phyloP scores from a whole-genome alignment of 129 eudicot genomes.

The Chrysanthemum seticuspe region DNA sequence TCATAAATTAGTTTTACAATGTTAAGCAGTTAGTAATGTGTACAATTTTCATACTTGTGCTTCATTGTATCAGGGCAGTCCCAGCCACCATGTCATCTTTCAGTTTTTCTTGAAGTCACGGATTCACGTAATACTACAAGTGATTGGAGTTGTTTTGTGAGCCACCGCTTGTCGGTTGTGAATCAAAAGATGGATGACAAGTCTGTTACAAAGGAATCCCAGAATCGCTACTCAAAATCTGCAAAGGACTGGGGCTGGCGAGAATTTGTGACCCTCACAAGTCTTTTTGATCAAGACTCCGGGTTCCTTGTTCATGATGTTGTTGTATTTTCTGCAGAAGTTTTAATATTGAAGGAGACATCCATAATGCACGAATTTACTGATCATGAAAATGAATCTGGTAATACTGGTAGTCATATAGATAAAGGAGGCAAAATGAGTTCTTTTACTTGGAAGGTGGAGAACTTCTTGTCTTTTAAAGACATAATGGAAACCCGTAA shows the following conservation, averaged over 20 bases:
- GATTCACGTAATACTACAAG: conserved; percentile 85
- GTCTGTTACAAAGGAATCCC: conserved; percentile 92
- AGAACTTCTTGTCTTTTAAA: conserved; percentile 91
- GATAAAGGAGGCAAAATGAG: conserved; percentile 59
- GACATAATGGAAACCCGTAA: conserved; percentile 99
- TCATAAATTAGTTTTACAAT: too few relatives aligned
- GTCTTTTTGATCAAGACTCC: conserved; percentile 97
- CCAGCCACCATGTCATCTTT: conserved; percentile 99
- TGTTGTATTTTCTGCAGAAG: conserved; percentile 90
- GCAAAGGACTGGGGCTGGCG: conserved; percentile 99
- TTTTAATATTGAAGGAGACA: conserved; percentile 87
- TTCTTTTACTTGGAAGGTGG: conserved; percentile 98
- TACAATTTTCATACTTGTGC: conserved; percentile 38
- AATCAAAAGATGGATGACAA: conserved; percentile 90
- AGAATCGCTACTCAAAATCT: conserved; percentile 96
- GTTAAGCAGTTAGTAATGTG: conserved; percentile 10
- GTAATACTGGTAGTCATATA: conserved; percentile 34
- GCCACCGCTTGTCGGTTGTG: conserved; percentile 90
- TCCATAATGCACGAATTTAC: conserved; percentile 65
- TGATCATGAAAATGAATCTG: conserved; percentile 55
- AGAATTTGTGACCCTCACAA: conserved; percentile 94
- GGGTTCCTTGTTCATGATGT: conserved; percentile 88
- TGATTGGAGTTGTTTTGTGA: conserved; percentile 99
- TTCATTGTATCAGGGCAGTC: conserved; percentile 96
- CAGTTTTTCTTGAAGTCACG: conserved; percentile 96